phyloP scores from a whole-genome alignment of 2,329 filamentous ascomycete species.

The Cladophialophora immunda region DNA sequence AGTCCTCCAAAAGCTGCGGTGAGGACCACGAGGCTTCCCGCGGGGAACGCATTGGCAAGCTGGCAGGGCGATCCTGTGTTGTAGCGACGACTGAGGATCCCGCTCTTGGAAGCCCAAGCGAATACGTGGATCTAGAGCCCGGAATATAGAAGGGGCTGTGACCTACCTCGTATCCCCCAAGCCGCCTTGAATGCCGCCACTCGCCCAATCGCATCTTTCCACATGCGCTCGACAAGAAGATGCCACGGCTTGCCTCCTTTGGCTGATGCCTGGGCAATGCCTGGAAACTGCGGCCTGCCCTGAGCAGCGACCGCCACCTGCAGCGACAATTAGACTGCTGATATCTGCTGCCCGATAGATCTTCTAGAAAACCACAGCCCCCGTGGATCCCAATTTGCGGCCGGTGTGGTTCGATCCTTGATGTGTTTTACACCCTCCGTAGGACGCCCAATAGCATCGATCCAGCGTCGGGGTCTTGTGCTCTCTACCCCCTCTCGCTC shows the following conservation, averaged over 20 bases:
- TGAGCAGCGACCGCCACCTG: background rate
- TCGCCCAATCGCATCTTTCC: conserved; percentile 6
- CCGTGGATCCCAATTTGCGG: background rate
- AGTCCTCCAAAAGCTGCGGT: conserved; percentile 17
- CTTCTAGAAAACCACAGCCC: conserved; percentile 11
- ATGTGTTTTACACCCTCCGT: too few relatives aligned
- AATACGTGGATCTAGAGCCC: conserved; percentile 17
- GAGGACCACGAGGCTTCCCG: conserved; percentile 25
- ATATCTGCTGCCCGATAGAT: background rate
- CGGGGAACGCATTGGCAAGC: conserved; percentile 18
- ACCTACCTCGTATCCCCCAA: background rate
- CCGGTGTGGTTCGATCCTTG: background rate
- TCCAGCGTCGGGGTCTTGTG: background rate
- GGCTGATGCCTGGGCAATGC: conserved; percentile 20
- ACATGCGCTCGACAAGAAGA: background rate
- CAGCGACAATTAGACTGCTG: background rate
- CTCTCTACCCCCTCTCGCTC: background rate
- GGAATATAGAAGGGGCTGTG: conserved; percentile 1
- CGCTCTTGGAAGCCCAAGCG: conserved; percentile 10
- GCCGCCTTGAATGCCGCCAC: background rate
- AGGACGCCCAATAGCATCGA: background rate
- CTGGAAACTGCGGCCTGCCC: background rate
- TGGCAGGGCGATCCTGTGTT: background rate
- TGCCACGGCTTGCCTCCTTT: background rate
- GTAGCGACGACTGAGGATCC: background rate